Evolutionary conservation across 257 asterid genomes (phyloP).

Genomic region (Fraxinus anomala): DNA sequence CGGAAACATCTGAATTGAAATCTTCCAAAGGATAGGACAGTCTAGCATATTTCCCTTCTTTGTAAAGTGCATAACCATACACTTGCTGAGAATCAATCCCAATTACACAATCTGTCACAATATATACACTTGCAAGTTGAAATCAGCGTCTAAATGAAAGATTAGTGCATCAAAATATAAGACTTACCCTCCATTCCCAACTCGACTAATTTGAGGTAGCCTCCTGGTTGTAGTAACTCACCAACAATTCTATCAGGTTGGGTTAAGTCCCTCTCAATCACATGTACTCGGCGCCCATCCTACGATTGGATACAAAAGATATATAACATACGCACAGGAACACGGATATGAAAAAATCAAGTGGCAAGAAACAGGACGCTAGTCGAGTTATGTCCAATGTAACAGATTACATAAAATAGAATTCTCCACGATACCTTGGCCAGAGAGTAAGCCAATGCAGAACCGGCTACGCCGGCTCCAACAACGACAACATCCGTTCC

Average conservation of each 20-base stretch:
- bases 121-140: background rate
- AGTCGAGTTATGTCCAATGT: background rate
- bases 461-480: constrained; percentile 61
- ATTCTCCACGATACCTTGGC: constrained; percentile 40
- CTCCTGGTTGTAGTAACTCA: constrained; percentile 60
- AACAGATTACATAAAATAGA: background rate
- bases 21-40: constrained; percentile 46
- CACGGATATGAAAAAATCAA: background rate
- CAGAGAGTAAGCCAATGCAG: constrained; percentile 57
- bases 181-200: constrained; percentile 53
- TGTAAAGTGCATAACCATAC: constrained; percentile 49
- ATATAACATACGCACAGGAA: too few species aligned
- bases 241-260: constrained; percentile 61
- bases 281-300: constrained; percentile 54
- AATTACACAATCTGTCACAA: constrained; percentile 41
- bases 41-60: constrained; percentile 48
- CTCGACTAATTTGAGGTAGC: constrained; percentile 49
- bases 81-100: constrained; percentile 50
- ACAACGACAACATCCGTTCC: constrained; percentile 50
- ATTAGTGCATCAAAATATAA: background rate
- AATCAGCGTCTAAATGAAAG: background rate
- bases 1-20: constrained; percentile 46
- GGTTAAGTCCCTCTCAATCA: constrained; percentile 53
- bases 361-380: background rate
- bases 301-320: background rate